Conservation (phyloP, 2,329 filamentous ascomycete genomes). For the Fusarium sp. region DNA sequence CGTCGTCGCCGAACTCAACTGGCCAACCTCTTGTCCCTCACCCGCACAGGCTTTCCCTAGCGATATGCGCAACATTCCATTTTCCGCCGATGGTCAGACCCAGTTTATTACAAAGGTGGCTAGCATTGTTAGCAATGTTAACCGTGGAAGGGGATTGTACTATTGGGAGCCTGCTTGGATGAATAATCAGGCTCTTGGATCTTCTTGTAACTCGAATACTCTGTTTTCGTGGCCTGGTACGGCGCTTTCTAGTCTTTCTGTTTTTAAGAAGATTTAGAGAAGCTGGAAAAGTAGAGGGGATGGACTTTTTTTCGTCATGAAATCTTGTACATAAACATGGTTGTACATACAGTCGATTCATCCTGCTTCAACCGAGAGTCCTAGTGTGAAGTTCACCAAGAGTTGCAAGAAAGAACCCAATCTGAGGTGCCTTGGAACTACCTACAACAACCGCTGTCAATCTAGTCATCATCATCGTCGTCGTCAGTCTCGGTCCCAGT, state of each 20-base stretch:
- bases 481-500: background rate
- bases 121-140: slow-evolving; percentile 63
- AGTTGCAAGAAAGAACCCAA: background rate
- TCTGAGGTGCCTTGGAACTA: background rate
- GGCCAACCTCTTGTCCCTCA: slow-evolving; percentile 73
- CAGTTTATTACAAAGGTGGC: slow-evolving; percentile 72
- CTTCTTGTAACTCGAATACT: slow-evolving; percentile 73
- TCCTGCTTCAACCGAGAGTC: background rate
- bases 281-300: background rate
- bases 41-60: slow-evolving; percentile 70
- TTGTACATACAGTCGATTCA: background rate
- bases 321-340: background rate
- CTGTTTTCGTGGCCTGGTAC: slow-evolving; percentile 69
- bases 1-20: slow-evolving; percentile 78
- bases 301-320: background rate
- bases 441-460: background rate
- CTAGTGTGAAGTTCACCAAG: background rate
- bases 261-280: slow-evolving; percentile 63
- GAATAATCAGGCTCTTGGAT: slow-evolving; percentile 72
- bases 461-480: background rate
- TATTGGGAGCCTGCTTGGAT: slow-evolving; percentile 84
- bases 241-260: slow-evolving; percentile 67
- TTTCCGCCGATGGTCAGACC: slow-evolving; percentile 72
- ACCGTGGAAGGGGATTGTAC: slow-evolving; percentile 70
- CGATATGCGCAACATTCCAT: slow-evolving; percentile 70